phyloP scores from a whole-genome alignment of 805 yeast genomes.

The Blastobotrys peoriensis region DNA sequence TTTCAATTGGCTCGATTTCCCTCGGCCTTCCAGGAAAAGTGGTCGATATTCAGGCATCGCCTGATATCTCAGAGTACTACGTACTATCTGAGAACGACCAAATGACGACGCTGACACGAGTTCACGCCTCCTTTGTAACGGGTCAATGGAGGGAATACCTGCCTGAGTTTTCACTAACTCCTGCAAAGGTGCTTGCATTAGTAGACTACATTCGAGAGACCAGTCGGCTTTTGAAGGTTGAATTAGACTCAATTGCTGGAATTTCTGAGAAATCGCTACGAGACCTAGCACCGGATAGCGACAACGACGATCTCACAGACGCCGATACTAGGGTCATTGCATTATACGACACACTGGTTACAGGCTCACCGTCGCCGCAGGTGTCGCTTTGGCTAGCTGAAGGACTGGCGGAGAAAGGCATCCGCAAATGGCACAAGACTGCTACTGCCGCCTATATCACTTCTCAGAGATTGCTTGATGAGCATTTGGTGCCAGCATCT shows the following conservation, averaged over 20 bases:
- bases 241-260: constrained; percentile 29
- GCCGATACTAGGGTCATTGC: constrained; percentile 8
- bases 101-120: neutral
- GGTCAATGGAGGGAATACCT: constrained; percentile 26
- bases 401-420: constrained; percentile 51
- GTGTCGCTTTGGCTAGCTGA: constrained; percentile 47
- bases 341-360: constrained; percentile 41
- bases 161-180: constrained; percentile 30
- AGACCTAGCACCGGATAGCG: constrained; percentile 18
- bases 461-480: constrained; percentile 37
- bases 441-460: constrained; percentile 42
- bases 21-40: constrained; percentile 4
- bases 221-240: constrained; percentile 24
- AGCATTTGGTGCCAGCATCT: constrained; percentile 40
- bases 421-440: constrained; percentile 40
- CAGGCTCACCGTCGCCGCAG: constrained; percentile 42
- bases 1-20: constrained; percentile 24
- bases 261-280: constrained; percentile 18
- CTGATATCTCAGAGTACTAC: constrained; percentile 9
- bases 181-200: constrained; percentile 34
- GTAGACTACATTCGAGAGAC: constrained; percentile 30
- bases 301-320: constrained; percentile 27
- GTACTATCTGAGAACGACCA: constrained; percentile 2
- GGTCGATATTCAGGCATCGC: constrained; percentile 5
- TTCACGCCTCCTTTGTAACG: constrained; percentile 25